These are phyloP conservation scores for Clitopilus passeckerianus DNA, from an alignment of 768 basidiomycete genomes.

Conservation along the genomic window DNA sequence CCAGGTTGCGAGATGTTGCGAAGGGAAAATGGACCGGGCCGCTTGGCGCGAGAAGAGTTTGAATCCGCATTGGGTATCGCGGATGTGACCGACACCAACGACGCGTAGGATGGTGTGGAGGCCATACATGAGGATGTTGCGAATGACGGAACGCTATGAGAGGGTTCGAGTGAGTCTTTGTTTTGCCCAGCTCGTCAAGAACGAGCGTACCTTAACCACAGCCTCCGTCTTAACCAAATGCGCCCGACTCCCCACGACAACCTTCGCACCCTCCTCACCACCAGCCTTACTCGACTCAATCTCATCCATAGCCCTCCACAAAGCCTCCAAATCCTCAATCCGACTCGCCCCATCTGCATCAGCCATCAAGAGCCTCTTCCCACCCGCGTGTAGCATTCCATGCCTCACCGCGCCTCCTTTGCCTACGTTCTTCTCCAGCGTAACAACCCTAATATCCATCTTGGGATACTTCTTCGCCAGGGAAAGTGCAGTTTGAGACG, in stretches of 20 bases:
- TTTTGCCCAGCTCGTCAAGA: not conserved
- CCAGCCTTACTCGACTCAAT: not conserved
- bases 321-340: conserved; percentile 76
- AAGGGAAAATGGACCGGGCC: conserved; percentile 79
- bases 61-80: conserved; percentile 97
- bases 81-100: conserved; percentile 85
- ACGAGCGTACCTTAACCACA: conserved; percentile 74
- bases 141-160: conserved; percentile 73
- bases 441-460: conserved; percentile 72
- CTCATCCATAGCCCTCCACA: conserved; percentile 73
- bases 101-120: conserved; percentile 86
- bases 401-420: conserved; percentile 94
- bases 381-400: conserved; percentile 81
- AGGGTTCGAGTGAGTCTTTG: not conserved
- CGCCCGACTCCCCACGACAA: conserved; percentile 85
- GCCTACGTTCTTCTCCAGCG: conserved; percentile 74
- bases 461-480: conserved; percentile 53
- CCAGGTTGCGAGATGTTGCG: conserved; percentile 86
- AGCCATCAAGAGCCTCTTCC: conserved; percentile 78
- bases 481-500: conserved; percentile 56
- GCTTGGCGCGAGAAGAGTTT: conserved; percentile 87
- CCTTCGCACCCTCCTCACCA: conserved; percentile 44
- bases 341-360: conserved; percentile 94
- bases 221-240: conserved; percentile 91
- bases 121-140: conserved; percentile 92